Base-by-base conservation (phyloP, 495 filamentous ascomycete species). In the Penicillium macrosclerotiorum region DNA sequence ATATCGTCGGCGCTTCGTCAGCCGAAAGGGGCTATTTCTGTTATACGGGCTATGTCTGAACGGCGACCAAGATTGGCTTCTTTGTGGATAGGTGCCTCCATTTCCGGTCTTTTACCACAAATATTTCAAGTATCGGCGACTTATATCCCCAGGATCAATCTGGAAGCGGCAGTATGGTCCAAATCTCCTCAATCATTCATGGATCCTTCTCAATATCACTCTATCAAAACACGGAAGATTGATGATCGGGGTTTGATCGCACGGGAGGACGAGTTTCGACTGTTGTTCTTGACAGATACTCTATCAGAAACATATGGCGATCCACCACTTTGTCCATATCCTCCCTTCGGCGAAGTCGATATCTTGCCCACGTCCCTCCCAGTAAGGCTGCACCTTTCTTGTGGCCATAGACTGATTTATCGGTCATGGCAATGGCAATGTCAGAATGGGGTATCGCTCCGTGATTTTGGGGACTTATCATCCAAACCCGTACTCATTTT, bases 371-470 rank as follows among this genome's bases (percentile, higher is more conserved):
- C 45, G 23, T 40, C 36, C 3, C 25, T 48, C 18, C 13, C 32
- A 24, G 37, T 48, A 4, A 22, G 27, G 27, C 36, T 48, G 18
- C 45, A 48, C 35, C 17, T 35, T 3, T 17, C 4, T 22, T 48
- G 37, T 19, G 25, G 17, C 23, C 45, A 48, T 41, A 41, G 31
- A n/a, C 26, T 48, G 14, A n/a, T 8, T 7, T 48, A 41, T 23
- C 8, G 13, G 13, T 48, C 36, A 3, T 48, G 45, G 45, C 8
- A 48, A 32, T 48, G 37, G 45, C 16, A 30, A 19, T 42, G 39
- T 14, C n/a, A 12, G 5, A 30, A 32, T 5, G 26, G 24, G 9
- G 12, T 19, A 29, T 6, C 25, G 8, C 14, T 1, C 13, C 17
- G 25, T 31, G 25, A 31, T 18, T 30, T 31, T 11, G 39, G 39